Evolutionary conservation across 2,329 filamentous ascomycete species (phyloP).

Genomic region (Claviceps sp.): DNA sequence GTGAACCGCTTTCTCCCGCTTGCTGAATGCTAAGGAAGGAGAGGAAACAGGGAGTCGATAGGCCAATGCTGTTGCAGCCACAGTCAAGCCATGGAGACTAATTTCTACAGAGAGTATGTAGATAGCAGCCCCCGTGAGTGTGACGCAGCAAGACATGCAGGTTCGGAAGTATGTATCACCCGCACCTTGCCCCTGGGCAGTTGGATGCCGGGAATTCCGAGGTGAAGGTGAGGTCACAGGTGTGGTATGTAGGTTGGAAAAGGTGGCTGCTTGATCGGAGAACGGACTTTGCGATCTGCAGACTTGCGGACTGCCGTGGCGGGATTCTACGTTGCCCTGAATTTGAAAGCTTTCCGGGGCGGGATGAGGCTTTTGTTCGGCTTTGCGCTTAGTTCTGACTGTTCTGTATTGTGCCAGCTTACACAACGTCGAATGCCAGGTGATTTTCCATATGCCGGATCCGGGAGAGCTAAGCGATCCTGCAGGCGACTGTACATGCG

Average conservation of each 20-base stretch:
- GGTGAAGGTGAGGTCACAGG: neutral
- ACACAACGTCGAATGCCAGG: neutral
- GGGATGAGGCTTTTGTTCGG: neutral
- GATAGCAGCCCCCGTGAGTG: neutral
- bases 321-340: neutral
- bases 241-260: neutral
- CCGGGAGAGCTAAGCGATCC: no score
- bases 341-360: neutral
- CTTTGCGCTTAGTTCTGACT: neutral
- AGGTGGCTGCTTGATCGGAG: neutral
- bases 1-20: neutral
- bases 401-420: neutral
- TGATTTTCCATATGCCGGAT: neutral
- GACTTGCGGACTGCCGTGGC: neutral
- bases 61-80: neutral
- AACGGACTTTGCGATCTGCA: no score
- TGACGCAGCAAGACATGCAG: neutral
- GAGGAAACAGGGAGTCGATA: neutral
- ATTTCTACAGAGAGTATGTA: neutral
- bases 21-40: neutral
- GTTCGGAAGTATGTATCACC: neutral
- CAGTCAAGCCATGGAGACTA: neutral
- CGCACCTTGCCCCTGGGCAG: neutral
- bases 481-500: no score
- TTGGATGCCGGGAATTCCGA: neutral